A percentile compares a stretch with the other conserved stretches of the same genome.
Conservation (phyloP, 2,329 filamentous ascomycete species). For the Pseudonectria buxi region DNA sequence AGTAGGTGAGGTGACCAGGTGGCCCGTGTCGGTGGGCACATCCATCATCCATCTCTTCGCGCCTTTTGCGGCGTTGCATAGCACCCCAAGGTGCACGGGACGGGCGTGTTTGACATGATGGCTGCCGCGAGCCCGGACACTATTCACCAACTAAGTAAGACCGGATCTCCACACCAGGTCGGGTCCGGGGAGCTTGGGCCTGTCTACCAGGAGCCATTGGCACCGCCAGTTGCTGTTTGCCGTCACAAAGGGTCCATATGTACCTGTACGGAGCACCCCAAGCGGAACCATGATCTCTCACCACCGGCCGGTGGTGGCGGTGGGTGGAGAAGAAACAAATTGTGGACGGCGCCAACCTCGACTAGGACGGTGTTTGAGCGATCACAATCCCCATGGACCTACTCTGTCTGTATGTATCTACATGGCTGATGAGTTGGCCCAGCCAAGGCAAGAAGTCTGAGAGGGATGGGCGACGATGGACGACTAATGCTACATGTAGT, state of each 20-base stretch:
- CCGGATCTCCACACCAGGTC: conserved; percentile 7
- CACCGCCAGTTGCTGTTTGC: conserved; percentile 2
- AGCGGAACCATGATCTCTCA: conserved; percentile 1
- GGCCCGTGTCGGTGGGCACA: too few species aligned
- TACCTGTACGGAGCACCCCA: conserved; percentile 1
- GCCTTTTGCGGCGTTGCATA: conserved; percentile 6
- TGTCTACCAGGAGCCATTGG: conserved; percentile 5
- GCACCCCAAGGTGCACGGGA: conserved; percentile 9
- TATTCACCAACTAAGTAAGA: conserved; percentile 7
- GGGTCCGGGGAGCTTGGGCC: conserved; percentile 5
- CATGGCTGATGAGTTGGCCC: conserved; percentile 4
- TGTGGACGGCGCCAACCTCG: conserved; percentile 8
- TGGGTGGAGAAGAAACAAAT: conserved; percentile 3
- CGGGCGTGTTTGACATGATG: conserved; percentile 15
- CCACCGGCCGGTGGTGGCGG: conserved; percentile 1
- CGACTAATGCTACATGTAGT: too few species aligned
- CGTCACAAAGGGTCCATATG: conserved; percentile 6
- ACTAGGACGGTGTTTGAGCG: conserved; percentile 7
- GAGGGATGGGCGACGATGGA: too few species aligned
- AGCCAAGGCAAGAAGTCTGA: too few species aligned
- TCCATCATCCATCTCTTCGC: conserved; percentile 4
- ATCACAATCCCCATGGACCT: conserved; percentile 4
- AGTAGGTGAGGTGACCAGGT: conserved; percentile 4
- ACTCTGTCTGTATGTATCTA: too few species aligned
- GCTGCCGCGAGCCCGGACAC: conserved; percentile 9